Conservation (phyloP, 129 eudicot genomes). For the Smallanthus sonchifolius region DNA sequence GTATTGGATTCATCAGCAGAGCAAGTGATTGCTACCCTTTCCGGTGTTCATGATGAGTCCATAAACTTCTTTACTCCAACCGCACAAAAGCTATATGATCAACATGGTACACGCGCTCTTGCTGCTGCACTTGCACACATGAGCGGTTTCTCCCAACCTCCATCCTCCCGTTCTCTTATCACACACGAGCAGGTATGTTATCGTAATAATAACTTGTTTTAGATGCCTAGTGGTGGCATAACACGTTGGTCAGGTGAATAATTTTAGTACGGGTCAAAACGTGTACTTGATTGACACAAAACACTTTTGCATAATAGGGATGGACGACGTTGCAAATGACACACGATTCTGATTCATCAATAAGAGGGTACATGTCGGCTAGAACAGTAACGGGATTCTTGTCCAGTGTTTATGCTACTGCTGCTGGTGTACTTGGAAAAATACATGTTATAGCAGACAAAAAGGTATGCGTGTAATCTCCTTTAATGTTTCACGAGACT, state of each 20-base stretch:
- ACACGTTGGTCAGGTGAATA: neutral
- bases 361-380: conserved; percentile 71
- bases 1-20: conserved; percentile 77
- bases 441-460: conserved; percentile 78
- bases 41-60: conserved; percentile 83
- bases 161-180: conserved; percentile 91
- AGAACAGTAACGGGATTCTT: conserved; percentile 86
- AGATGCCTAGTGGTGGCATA: neutral
- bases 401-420: conserved; percentile 73
- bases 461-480: conserved; percentile 31
- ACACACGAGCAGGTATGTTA: conserved; percentile 75
- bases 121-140: conserved; percentile 93
- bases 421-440: conserved; percentile 91
- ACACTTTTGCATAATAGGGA: conserved; percentile 47
- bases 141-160: conserved; percentile 90
- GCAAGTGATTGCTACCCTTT: conserved; percentile 81
- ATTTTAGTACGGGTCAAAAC: no score
- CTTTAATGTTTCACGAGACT: neutral
- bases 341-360: conserved; percentile 42
- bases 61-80: conserved; percentile 77
- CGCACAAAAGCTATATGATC: conserved; percentile 66
- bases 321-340: conserved; percentile 77
- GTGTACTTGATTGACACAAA: neutral
- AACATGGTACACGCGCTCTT: conserved; percentile 77
- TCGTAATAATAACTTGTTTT: neutral